Percentiles rank a stretch among this genome's conserved stretches.
These are phyloP conservation scores for Lasiodiplodia gonubiensis DNA, from an alignment of 2,329 filamentous ascomycete genomes.

Conservation along the genomic window DNA sequence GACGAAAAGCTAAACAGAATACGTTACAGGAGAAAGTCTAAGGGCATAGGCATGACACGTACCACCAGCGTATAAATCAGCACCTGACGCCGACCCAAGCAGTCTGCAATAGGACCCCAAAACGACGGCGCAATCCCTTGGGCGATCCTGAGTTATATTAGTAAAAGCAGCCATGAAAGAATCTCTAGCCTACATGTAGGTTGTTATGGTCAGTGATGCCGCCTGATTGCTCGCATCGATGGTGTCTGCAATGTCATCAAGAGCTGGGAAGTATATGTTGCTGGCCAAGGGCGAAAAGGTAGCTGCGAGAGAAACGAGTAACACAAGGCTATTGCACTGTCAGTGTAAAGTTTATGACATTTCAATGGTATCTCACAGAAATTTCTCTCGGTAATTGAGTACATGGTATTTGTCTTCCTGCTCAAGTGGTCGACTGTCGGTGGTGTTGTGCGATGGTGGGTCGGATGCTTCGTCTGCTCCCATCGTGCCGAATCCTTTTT, in stretches of 20 bases:
- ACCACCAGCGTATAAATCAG: slow-evolving; percentile 18
- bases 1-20: not conserved
- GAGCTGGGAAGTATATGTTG: slow-evolving; percentile 26
- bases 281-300: slow-evolving; percentile 16
- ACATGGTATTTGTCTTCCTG: slow-evolving; percentile 1
- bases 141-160: slow-evolving; percentile 48
- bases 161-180: not conserved
- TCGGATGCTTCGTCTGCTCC: not conserved
- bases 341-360: not conserved
- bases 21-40: not conserved
- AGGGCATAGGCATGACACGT: not conserved
- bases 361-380: not conserved
- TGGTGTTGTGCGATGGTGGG: not conserved
- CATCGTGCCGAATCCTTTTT: not conserved
- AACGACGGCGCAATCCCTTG: slow-evolving; percentile 53
- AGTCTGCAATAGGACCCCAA: slow-evolving; percentile 35
- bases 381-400: not conserved
- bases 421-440: not conserved
- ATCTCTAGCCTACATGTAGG: slow-evolving; percentile 8
- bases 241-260: slow-evolving; percentile 15
- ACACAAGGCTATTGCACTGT: not conserved
- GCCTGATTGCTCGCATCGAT: slow-evolving; percentile 8
- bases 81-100: slow-evolving; percentile 18
- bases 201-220: slow-evolving; percentile 13
- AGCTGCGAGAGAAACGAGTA: slow-evolving; percentile 22